These are phyloP conservation scores for Colletotrichum sp. DNA, from an alignment of 2,329 filamentous ascomycete species.

Conservation along the genomic window DNA sequence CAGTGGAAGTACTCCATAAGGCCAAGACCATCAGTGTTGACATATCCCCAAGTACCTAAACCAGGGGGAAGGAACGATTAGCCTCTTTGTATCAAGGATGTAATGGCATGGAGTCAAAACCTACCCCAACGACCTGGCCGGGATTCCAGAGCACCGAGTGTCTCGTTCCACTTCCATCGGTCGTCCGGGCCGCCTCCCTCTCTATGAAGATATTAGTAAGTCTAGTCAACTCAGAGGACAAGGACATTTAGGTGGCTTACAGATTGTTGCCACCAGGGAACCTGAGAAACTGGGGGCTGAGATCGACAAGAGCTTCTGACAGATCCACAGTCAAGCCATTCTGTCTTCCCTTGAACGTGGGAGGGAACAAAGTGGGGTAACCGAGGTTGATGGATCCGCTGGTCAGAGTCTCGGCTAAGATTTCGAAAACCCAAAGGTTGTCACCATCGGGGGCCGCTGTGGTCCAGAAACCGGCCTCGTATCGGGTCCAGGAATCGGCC, in stretches of 20 bases:
- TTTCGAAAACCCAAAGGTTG: not conserved
- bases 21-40: not conserved
- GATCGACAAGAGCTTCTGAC: not conserved
- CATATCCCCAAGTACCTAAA: not conserved
- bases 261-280: not conserved
- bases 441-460: not conserved
- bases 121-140: not conserved
- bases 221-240: not conserved
- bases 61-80: rapidly evolving
- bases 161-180: not conserved
- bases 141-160: not conserved
- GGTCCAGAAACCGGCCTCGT: not conserved
- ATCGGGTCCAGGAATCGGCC: not conserved
- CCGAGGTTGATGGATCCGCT: not conserved
- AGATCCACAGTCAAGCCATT: not conserved
- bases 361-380: not conserved
- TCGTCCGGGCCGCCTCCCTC: not conserved
- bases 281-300: not conserved
- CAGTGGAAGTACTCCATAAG: not conserved
- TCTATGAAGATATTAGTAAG: not conserved
- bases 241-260: not conserved
- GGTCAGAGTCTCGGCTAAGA: not conserved
- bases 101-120: rapidly evolving
- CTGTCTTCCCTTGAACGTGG: not conserved
- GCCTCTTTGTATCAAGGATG: rapidly evolving